phyloP scores from a whole-genome alignment of 2,329 filamentous ascomycete species.

The Aspergillus awamori region DNA sequence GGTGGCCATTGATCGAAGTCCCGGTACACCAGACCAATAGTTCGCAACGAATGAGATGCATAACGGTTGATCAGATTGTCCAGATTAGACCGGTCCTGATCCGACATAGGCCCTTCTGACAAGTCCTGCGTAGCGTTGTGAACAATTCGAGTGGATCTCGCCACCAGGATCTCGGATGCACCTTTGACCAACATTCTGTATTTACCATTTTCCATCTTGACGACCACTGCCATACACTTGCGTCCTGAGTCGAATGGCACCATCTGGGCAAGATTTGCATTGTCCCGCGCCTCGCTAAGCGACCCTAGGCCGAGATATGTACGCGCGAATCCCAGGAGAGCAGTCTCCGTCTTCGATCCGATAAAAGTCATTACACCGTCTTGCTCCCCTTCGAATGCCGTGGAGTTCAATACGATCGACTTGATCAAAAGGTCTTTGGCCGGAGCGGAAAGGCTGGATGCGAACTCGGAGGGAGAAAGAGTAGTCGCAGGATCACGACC shows the following conservation, averaged over 20 bases:
- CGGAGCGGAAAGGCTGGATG: constrained; percentile 53
- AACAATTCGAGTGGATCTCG: constrained; percentile 56
- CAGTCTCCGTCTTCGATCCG: constrained; percentile 78
- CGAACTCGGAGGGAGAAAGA: constrained; percentile 58
- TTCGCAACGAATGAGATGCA: constrained; percentile 77
- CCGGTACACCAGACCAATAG: constrained; percentile 80
- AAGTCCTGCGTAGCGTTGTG: constrained; percentile 63
- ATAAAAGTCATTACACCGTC: constrained; percentile 65
- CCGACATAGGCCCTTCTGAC: constrained; percentile 55
- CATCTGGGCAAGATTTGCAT: constrained; percentile 58
- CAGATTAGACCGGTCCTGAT: constrained; percentile 61
- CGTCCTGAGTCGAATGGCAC: constrained; percentile 65
- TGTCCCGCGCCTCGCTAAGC: constrained; percentile 63
- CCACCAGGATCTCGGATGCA: constrained; percentile 55
- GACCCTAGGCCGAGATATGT: constrained; percentile 67
- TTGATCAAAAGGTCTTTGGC: constrained; percentile 62
- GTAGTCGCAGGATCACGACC: constrained; percentile 41
- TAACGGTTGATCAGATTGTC: constrained; percentile 73
- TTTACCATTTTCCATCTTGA: constrained; percentile 57
- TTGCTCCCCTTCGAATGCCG: constrained; percentile 68
- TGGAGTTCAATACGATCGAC: constrained; percentile 69
- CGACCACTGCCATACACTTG: constrained; percentile 70
- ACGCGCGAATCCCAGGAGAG: constrained; percentile 69
- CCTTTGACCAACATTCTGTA: constrained; percentile 62
- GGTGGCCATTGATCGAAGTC: constrained; percentile 88